Evolutionary conservation across 1,284 basidiomycete species (phyloP).

Genomic region (Melanopsichium pennsylvanicum): DNA sequence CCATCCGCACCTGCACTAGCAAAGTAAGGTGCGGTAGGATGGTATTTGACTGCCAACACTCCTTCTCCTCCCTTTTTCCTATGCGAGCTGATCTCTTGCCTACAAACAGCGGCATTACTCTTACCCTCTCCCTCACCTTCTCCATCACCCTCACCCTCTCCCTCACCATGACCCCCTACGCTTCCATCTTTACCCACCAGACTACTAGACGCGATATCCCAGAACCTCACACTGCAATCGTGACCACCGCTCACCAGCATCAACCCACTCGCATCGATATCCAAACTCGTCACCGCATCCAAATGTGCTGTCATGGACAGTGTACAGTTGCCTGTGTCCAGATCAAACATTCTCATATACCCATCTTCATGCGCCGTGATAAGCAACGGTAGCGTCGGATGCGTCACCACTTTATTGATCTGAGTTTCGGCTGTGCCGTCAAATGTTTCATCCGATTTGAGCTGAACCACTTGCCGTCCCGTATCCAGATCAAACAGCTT

Average conservation of each 20-base stretch:
- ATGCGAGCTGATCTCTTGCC: constrained; percentile 83
- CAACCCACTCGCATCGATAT: constrained; percentile 84
- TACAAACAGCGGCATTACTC: constrained; percentile 70
- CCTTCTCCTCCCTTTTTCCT: constrained; percentile 88
- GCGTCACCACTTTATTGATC: constrained; percentile 87
- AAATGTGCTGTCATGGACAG: constrained; percentile 89
- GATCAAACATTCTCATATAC: constrained; percentile 87
- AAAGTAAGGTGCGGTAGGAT: constrained; percentile 83
- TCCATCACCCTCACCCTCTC: too few relatives aligned
- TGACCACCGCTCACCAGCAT: constrained; percentile 88
- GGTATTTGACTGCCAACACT: constrained; percentile 84
- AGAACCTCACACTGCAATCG: constrained; percentile 92
- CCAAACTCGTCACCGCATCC: constrained; percentile 87
- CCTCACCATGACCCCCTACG: background rate
- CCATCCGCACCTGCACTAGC: constrained; percentile 93
- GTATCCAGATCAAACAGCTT: constrained; percentile 88
- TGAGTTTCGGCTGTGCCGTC: constrained; percentile 73
- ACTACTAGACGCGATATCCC: constrained; percentile 78
- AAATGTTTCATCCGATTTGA: constrained; percentile 76
- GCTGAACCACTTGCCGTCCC: constrained; percentile 78
- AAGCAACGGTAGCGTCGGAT: constrained; percentile 87
- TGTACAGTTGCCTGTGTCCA: constrained; percentile 80
- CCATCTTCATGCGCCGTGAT: constrained; percentile 94
- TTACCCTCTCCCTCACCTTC: background rate
- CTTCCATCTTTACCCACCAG: constrained; percentile 16